Evolutionary conservation across 495 filamentous ascomycete species (phyloP), one percentile per base, ranked within the genome.

Genomic region (Neurospora sp.): DNA sequence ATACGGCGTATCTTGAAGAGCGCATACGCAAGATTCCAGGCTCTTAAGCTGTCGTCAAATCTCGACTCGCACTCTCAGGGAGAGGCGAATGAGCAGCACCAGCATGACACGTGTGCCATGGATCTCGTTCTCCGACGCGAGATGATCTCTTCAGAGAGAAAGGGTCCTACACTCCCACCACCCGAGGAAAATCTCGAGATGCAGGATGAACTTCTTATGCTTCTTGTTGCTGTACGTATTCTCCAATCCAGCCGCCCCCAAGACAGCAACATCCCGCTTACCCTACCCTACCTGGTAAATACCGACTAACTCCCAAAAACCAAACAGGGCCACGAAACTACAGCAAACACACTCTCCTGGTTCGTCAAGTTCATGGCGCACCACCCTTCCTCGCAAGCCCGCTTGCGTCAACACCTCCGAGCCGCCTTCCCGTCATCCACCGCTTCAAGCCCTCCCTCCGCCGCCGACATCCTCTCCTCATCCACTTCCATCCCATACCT

Each of bases 401-500:
- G 74, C 21, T 76, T 85, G 2, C 80, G 82, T 10, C 19, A 73
- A 1, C 71, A 71, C 5, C 69, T 85, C 4, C 37, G n/a, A 8
- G 69, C 71, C 10, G 74, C 76, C 21, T 80, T 81, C 38, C 71
- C 74, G 39, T 39, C 39, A 39, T 39, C 39, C 39, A 39, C 0
- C 9, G 73, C 34, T 19, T 45, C 74, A 5, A 24, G 28, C 28
- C 45, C 74, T 4, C 80, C 81, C 0, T 71, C 76, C 0, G 76
- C 76, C 13, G 10, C 59, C 17, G 77, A 81, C n/a, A 78, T 85
- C n/a, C 70, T 79, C 19, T 39, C 39, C 4, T 39, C 39, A 4
- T 71, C 70, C 15, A 76, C 78, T 6, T 54, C 76, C 28, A 72
- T 85, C 28, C 84, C 82, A 1, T 85, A 82, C 73, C 81, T 85